Conservation (phyloP, 2,329 filamentous ascomycete genomes). For the Xylaria sp. region DNA sequence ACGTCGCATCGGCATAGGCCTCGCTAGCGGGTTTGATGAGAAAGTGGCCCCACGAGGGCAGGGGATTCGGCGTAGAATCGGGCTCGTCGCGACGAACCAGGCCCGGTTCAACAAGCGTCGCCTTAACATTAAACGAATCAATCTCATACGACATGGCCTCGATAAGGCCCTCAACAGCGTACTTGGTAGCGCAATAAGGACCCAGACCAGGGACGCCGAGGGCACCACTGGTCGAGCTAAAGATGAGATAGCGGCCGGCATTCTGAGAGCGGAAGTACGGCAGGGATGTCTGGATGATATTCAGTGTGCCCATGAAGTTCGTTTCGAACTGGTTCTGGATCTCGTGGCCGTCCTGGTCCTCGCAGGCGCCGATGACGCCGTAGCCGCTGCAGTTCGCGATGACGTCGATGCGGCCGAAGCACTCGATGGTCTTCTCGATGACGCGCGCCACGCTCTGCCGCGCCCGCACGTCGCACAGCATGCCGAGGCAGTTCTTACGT, state of each 20-base stretch:
- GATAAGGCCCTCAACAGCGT: slow-evolving; percentile 90
- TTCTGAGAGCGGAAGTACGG: slow-evolving; percentile 78
- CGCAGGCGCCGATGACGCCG: slow-evolving; percentile 89
- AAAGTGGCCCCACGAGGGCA: slow-evolving; percentile 88
- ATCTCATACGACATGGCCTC: slow-evolving; percentile 97
- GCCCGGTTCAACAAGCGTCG: slow-evolving; percentile 86
- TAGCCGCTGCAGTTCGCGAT: slow-evolving; percentile 94
- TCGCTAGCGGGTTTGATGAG: slow-evolving; percentile 80
- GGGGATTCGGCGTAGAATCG: slow-evolving; percentile 46
- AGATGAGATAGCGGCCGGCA: slow-evolving; percentile 82
- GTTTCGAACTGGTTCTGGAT: slow-evolving; percentile 95
- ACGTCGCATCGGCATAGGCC: slow-evolving; percentile 70
- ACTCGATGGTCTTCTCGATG: slow-evolving; percentile 62
- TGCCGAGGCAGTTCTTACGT: slow-evolving; percentile 66
- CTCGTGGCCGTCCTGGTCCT: slow-evolving; percentile 94
- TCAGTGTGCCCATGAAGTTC: slow-evolving; percentile 91
- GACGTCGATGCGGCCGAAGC: slow-evolving; percentile 79
- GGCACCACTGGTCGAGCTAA: slow-evolving; percentile 86
- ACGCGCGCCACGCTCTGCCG: slow-evolving; percentile 70
- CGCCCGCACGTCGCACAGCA: slow-evolving; percentile 86
- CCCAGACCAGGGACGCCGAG: slow-evolving; percentile 90
- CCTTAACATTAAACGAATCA: slow-evolving; percentile 85
- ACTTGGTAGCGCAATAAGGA: slow-evolving; percentile 95
- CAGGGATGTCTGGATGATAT: slow-evolving; percentile 84
- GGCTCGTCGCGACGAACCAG: slow-evolving; percentile 82